Conservation (phyloP, 2,329 filamentous ascomycete genomes). For the Penicillium sp. region DNA sequence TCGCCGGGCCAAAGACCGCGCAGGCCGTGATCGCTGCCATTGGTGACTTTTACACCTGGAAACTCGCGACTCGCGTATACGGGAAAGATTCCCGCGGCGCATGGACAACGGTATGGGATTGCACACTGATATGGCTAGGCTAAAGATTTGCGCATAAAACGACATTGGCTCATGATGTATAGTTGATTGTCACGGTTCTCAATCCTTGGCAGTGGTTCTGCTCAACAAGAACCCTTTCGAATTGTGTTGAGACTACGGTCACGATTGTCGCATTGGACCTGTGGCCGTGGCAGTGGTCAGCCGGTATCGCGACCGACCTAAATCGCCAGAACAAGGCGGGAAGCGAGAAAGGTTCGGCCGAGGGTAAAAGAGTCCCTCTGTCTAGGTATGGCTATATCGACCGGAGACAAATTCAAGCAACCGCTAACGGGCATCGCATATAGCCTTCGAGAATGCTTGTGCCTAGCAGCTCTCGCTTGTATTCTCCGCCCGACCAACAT, state of each 20-base stretch:
- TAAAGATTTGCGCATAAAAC: not conserved
- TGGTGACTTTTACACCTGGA: conserved; percentile 87
- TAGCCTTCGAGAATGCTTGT: conserved; percentile 65
- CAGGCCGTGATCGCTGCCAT: conserved; percentile 78
- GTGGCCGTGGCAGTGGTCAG: conserved; percentile 81
- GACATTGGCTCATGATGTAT: conserved; percentile 24
- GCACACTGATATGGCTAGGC: not conserved
- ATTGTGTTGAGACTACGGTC: conserved; percentile 87
- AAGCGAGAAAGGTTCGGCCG: conserved; percentile 12
- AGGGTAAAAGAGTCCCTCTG: conserved; percentile 16
- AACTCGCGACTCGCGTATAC: conserved; percentile 72
- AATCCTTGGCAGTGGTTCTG: conserved; percentile 98
- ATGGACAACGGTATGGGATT: conserved; percentile 65
- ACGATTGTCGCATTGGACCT: conserved; percentile 76
- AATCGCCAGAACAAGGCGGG: conserved; percentile 5
- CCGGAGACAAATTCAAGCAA: conserved; percentile 3
- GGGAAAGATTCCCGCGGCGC: conserved; percentile 63
- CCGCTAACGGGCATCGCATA: conserved; percentile 10
- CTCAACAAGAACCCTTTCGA: conserved; percentile 90
- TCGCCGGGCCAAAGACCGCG: conserved; percentile 70
- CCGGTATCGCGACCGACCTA: conserved; percentile 43
- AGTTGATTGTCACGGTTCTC: conserved; percentile 70
- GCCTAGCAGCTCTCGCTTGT: conserved; percentile 78
- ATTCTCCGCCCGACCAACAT: conserved; percentile 87
- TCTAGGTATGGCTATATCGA: conserved; percentile 27